Base-by-base conservation (phyloP, 768 basidiomycete species). In the Kwoniella newhampshirensis region DNA sequence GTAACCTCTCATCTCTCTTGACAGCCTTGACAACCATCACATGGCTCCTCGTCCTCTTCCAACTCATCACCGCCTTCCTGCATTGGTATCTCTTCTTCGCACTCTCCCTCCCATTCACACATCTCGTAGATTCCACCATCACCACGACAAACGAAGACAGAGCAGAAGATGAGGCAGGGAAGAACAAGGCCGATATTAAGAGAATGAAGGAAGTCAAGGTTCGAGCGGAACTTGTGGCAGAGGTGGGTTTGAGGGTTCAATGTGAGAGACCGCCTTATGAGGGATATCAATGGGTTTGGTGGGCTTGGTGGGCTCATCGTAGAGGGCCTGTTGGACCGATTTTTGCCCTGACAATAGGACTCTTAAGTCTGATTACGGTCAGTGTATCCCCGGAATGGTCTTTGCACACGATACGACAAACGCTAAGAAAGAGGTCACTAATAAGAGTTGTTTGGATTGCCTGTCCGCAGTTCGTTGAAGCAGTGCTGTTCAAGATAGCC, bases 111-210 rank as follows among this genome's bases (percentile, higher is more conserved):
- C 71, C 69, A 13, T 57, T 61, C 45, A 11, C 39, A 13, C 64
- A 66, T 32, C 46, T 71, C 8, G 36, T 53, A 37, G 42, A 40
- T 28, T 18, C 54, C 27, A 18, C 30, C 17, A 23, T 13, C 43
- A 39, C 28, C 7, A 21, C 4, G 3, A n/a, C 15, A 25, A 21
- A 15, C 18, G n/a, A 43, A 54, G 21, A 30, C 80, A 84, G 30
- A 86, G 87, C 73, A 88, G 86, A 8, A 87, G 89, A 88, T 2
- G 85, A 87, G 2, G 81, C n/a, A 81, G n/a, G 83, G 83, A 3
- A 82, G 41, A 32, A 57, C 15, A 44, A 50, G 23, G 32, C 15
- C 12, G 64, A 58, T 13, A 45, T 18, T 15, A 27, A 23, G 25
- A 48, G 21, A 4, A 35, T 6, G 13, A 35, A 30, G 35, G 27